Evolutionary conservation across 306 rosid genomes (phyloP).

Genomic region (Malus asiatica): DNA sequence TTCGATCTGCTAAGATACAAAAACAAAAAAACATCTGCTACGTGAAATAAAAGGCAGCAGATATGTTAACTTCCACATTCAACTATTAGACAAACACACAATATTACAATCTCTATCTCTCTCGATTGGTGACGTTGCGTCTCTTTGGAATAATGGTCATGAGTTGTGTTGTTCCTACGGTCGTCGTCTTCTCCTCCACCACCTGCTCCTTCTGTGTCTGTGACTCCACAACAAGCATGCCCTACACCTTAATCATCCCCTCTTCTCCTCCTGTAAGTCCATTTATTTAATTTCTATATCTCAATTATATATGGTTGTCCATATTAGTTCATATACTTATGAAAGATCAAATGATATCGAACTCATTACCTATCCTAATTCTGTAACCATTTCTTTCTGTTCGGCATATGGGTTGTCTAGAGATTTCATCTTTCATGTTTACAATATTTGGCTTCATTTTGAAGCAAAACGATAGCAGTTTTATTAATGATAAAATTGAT

Average conservation of each 20-base stretch:
- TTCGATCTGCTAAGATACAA: not conserved
- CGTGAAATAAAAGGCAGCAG: not conserved
- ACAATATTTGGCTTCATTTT: not conserved
- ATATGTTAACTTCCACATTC: not conserved
- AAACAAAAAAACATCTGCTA: not conserved
- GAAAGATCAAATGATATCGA: not conserved
- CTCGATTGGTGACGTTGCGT: not conserved
- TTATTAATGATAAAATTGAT: too few species aligned
- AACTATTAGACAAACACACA: not conserved
- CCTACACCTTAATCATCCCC: not conserved
- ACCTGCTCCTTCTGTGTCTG: not conserved
- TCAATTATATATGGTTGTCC: too few species aligned
- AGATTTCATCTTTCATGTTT: not conserved
- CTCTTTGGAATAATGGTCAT: not conserved
- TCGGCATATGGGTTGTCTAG: not conserved
- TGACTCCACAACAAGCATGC: not conserved
- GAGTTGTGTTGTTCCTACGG: not conserved
- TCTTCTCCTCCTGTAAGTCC: not conserved
- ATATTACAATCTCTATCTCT: not conserved
- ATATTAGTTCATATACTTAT: not conserved
- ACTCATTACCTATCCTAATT: not conserved
- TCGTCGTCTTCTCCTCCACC: not conserved
- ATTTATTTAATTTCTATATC: not conserved
- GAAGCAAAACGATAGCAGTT: too few species aligned
- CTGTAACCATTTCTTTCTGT: not conserved